Percentiles rank a stretch among this genome's conserved stretches.
Conservation (phyloP, 352 stramenopile species). For the Globisporangium ultimum region DNA sequence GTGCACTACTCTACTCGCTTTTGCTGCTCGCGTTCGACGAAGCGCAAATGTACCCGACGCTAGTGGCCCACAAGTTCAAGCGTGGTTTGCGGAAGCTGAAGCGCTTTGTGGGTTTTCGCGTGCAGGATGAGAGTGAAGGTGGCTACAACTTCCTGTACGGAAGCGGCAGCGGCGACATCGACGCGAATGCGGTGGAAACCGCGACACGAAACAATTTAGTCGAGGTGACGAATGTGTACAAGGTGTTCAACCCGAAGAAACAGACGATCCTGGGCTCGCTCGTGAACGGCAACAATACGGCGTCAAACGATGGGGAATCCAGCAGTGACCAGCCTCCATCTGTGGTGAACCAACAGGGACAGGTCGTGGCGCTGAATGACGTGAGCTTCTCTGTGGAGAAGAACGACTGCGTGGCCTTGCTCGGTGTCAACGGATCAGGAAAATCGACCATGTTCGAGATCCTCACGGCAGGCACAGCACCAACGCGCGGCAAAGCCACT, state of each 20-base stretch:
- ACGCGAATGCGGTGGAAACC: conserved; percentile 4
- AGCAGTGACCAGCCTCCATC: conserved; percentile 5
- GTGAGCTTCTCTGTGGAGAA: conserved; percentile 83
- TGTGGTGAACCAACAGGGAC: conserved; percentile 36
- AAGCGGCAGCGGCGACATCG: conserved; percentile 9
- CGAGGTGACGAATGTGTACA: conserved; percentile 42
- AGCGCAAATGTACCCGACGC: conserved; percentile 69
- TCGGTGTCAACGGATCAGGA: conserved; percentile 94
- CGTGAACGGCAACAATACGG: neutral
- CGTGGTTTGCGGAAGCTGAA: conserved; percentile 19
- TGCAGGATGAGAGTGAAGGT: neutral
- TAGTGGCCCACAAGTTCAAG: conserved; percentile 33
- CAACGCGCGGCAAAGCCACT: conserved; percentile 54
- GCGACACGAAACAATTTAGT: conserved; percentile 42
- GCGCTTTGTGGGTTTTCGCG: neutral
- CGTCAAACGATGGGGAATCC: conserved; percentile 1
- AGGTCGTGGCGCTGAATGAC: conserved; percentile 68
- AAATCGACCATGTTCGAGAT: conserved; percentile 98
- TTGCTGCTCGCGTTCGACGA: conserved; percentile 61
- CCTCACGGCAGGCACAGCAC: conserved; percentile 88
- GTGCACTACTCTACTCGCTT: conserved; percentile 41
- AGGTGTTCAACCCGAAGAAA: conserved; percentile 65
- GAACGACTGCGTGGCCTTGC: conserved; percentile 89
- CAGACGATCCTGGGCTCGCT: neutral
- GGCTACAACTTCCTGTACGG: conserved; percentile 2